Evolutionary conservation across 164 flowering plant species (phyloP).

Genomic region (Protea cynaroides): DNA sequence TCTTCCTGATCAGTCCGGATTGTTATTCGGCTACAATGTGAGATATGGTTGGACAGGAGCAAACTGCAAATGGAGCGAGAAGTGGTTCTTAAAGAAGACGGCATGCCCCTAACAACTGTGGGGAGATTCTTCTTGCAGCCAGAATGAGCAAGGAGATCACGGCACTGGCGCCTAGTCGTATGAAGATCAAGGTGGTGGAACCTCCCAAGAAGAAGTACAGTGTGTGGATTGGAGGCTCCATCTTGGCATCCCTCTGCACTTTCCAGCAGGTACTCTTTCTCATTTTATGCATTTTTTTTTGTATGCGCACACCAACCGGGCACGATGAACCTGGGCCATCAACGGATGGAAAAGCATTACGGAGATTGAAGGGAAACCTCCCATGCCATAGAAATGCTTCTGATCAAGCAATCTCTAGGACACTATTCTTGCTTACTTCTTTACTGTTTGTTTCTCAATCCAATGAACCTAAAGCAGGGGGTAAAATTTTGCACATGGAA

Average conservation of each 20-base stretch:
- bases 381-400: neutral
- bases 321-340: slow-evolving; percentile 38
- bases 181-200: slow-evolving; percentile 40
- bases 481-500: neutral
- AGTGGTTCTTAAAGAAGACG: too few species aligned
- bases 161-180: slow-evolving; percentile 37
- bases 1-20: too few species aligned
- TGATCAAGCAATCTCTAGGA: neutral
- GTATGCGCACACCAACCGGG: slow-evolving; percentile 7
- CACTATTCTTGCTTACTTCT: slow-evolving; percentile 3
- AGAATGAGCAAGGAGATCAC: slow-evolving; percentile 40
- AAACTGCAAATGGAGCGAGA: too few species aligned
- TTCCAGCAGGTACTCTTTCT: slow-evolving; percentile 28
- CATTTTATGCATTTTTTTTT: neutral
- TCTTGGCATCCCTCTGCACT: slow-evolving; percentile 39
- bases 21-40: too few species aligned
- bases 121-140: too few species aligned
- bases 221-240: slow-evolving; percentile 42
- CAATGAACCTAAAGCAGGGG: slow-evolving; percentile 7
- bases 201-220: slow-evolving; percentile 40
- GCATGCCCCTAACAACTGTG: too few species aligned
- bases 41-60: too few species aligned
- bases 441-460: slow-evolving; percentile 1
- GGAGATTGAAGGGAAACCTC: slow-evolving; percentile 5
- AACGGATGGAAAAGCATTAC: slow-evolving; percentile 9